Evolutionary conservation across 2,329 filamentous ascomycete genomes (phyloP), one percentile per base, ranked within the genome.

Genomic region (Cladosporium halotolerans): DNA sequence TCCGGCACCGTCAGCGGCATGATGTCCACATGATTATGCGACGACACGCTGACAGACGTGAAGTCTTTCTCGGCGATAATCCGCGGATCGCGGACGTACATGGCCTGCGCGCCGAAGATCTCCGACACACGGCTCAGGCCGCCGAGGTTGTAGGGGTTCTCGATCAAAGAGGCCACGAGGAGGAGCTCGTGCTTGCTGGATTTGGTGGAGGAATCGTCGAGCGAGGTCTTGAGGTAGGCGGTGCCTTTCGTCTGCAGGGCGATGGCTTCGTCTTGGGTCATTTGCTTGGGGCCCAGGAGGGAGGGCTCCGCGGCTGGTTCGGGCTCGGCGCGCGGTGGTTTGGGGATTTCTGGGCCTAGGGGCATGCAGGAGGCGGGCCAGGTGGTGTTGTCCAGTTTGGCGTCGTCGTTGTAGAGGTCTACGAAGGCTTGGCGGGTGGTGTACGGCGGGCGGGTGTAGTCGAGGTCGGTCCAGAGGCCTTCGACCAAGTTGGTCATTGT

Each of bases 241-340:
- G 70, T 66, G 44, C 70, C 71, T 66, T 79, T 79, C 5, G 76
- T 79, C 64, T 79, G 77, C 32, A 78, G 70, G n/a, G 74, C 63
- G 18, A 61, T 58, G 7, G 60, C 54, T 48, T 58, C 46, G 41
- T 47, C 43, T 44, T 49, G 41, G 8, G 45, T 45, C 34, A 46
- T 36, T 28, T 40, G 42, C 14, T 43, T 53, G 52, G 53, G 31
- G 47, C 40, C 40, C 9, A 42, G 40, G 54, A 43, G 56, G 54
- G 53, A 60, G 56, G 40, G 45, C 46, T 43, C 51, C 31, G 43
- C 56, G 53, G 53, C 54, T 38, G 43, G 42, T 16, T 42, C 38
- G 34, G 31, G 23, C n/a, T 45, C 14, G 38, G 31, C n/a, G 31
- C 51, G 43, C 13, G 55, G 32, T 8, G 48, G 42, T 44, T 52